These are phyloP conservation scores for Acacia crassicarpa DNA, from an alignment of 306 rosid genomes.

Conservation along the genomic window DNA sequence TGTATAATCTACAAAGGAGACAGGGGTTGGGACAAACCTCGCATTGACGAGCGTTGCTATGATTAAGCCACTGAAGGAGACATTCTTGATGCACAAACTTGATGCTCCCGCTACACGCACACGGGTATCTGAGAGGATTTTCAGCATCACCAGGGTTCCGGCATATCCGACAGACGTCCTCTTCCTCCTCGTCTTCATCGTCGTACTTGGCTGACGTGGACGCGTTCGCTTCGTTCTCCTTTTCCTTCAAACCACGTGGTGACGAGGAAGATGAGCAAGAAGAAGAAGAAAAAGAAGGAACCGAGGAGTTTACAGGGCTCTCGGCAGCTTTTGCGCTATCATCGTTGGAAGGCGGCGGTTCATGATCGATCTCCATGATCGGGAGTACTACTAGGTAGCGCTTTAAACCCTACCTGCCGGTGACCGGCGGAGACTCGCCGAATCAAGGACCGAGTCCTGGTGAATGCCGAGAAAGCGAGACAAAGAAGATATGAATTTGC, in stretches of 20 bases:
- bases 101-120: conserved; percentile 99
- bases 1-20: conserved; percentile 1
- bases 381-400: not conserved
- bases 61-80: conserved; percentile 99
- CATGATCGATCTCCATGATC: conserved; percentile 83
- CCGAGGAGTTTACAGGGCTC: conserved; percentile 35
- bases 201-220: conserved; percentile 54
- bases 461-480: not conserved
- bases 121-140: conserved; percentile 88
- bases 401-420: conserved; percentile 34
- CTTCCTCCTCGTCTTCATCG: conserved; percentile 90
- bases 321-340: conserved; percentile 37
- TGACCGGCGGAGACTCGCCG: conserved; percentile 40
- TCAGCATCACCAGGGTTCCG: conserved; percentile 92
- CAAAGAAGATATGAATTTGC: not conserved
- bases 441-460: conserved; percentile 37
- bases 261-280: conserved; percentile 41
- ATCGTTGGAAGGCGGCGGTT: conserved; percentile 47
- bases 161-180: conserved; percentile 96
- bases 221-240: conserved; percentile 43
- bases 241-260: conserved; percentile 43
- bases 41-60: conserved; percentile 99
- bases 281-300: conserved; percentile 25
- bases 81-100: conserved; percentile 97
- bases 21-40: conserved; percentile 58